Evolutionary conservation across 176 grass and related monocot species (phyloP).

Genomic region (Carex littledalei): DNA sequence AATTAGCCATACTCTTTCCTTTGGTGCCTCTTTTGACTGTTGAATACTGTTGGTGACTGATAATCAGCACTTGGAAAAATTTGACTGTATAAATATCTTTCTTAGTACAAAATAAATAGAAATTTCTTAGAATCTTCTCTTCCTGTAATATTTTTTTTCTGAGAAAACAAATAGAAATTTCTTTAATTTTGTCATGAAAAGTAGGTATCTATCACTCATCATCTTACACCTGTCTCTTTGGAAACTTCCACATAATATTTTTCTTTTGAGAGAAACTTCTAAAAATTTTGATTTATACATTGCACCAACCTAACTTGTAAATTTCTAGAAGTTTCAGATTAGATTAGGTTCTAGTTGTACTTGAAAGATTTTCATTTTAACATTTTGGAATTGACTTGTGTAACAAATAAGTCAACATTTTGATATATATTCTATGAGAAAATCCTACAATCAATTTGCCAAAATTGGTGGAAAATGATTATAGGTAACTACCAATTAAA

Average conservation of each 20-base stretch:
- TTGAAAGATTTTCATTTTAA: neutral
- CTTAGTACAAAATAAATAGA: neutral
- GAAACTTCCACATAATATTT: neutral
- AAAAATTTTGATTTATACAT: neutral
- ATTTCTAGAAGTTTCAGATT: neutral
- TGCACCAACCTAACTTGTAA: neutral
- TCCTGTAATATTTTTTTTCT: neutral
- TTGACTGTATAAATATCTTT: neutral
- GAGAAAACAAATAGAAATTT: no score
- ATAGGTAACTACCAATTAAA: neutral
- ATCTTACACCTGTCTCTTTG: neutral
- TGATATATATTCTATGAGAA: neutral
- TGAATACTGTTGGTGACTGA: no score
- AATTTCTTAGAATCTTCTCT: neutral
- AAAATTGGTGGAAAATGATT: neutral
- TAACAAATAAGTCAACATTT: neutral
- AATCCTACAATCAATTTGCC: neutral
- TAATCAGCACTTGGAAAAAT: no score
- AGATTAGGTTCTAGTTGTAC: neutral
- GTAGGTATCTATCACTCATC: neutral
- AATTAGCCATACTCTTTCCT: no score
- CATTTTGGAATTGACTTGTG: neutral
- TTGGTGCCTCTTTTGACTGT: no score
- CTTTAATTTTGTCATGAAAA: neutral
- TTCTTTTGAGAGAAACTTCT: neutral